phyloP scores from a whole-genome alignment of 2,329 filamentous ascomycete species.

The Botrytis tulipae region DNA sequence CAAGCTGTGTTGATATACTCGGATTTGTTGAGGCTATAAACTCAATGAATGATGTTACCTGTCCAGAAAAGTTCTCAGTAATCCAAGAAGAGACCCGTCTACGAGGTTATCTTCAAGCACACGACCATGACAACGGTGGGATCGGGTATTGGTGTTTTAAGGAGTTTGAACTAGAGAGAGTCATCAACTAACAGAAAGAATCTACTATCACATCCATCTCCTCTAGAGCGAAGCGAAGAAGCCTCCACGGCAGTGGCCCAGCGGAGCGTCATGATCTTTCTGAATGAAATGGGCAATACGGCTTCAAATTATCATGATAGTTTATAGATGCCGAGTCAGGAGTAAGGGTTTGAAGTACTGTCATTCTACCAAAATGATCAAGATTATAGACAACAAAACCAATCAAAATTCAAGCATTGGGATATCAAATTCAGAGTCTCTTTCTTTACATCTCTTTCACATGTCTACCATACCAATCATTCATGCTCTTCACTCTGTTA shows the following conservation, averaged over 20 bases:
- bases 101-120: background rate
- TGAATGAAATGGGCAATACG: background rate
- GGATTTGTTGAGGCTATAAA: background rate
- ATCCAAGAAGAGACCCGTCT: background rate
- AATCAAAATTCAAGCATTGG: background rate
- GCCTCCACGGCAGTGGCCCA: background rate
- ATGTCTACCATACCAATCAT: background rate
- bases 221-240: conserved; percentile 1
- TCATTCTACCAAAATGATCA: background rate
- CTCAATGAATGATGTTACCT: background rate
- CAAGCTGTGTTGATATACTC: background rate
- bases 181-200: background rate
- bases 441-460: background rate
- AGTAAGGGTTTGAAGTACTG: background rate
- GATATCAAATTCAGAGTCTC: background rate
- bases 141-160: background rate
- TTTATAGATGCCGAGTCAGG: background rate
- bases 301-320: background rate
- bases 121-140: background rate
- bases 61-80: no score
- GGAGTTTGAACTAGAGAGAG: background rate
- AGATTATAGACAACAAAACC: background rate
- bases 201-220: background rate
- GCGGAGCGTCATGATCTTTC: background rate
- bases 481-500: no score